Evolutionary conservation across 768 basidiomycete genomes (phyloP).

Genomic region (Pilatotrama ljubarskyi): DNA sequence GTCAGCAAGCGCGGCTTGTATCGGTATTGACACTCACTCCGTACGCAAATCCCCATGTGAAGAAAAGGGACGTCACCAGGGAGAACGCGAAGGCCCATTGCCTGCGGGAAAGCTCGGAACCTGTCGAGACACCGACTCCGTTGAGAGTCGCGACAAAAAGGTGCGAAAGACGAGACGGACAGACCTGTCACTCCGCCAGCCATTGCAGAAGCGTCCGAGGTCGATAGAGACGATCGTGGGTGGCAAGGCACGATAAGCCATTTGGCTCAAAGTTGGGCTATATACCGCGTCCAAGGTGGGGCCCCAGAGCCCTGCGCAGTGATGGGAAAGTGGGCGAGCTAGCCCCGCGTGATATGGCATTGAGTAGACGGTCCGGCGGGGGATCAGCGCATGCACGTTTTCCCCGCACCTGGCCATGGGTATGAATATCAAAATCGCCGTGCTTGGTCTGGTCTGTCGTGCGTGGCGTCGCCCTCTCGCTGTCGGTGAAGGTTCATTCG

Average conservation of each 20-base stretch:
- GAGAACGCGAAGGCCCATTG: conserved; percentile 60
- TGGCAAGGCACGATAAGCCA: conserved; percentile 12
- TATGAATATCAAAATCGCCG: background rate
- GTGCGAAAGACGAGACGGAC: background rate
- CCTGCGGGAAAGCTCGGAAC: conserved; percentile 44
- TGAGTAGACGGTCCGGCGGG: conserved; percentile 10
- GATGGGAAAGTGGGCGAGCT: conserved; percentile 5
- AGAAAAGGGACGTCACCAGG: conserved; percentile 75
- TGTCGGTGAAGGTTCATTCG: background rate
- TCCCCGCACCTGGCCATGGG: conserved; percentile 2
- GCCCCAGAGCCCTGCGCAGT: conserved; percentile 16
- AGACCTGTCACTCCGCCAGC: conserved; percentile 45
- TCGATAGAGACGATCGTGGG: conserved; percentile 11
- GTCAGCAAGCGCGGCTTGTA: conserved; percentile 20
- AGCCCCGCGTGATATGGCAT: conserved; percentile 21
- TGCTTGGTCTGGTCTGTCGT: background rate
- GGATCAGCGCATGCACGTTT: conserved; percentile 5
- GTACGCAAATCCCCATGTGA: conserved; percentile 75
- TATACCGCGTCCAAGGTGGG: conserved; percentile 17
- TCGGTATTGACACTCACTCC: conserved; percentile 40
- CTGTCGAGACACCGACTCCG: conserved; percentile 22
- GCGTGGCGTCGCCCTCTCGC: background rate
- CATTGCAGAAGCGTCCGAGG: conserved; percentile 30
- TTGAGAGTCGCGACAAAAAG: background rate
- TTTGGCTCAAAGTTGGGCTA: conserved; percentile 2